Base-by-base conservation (phyloP, 78 protist genomes). In the Isochrysis galbana region DNA sequence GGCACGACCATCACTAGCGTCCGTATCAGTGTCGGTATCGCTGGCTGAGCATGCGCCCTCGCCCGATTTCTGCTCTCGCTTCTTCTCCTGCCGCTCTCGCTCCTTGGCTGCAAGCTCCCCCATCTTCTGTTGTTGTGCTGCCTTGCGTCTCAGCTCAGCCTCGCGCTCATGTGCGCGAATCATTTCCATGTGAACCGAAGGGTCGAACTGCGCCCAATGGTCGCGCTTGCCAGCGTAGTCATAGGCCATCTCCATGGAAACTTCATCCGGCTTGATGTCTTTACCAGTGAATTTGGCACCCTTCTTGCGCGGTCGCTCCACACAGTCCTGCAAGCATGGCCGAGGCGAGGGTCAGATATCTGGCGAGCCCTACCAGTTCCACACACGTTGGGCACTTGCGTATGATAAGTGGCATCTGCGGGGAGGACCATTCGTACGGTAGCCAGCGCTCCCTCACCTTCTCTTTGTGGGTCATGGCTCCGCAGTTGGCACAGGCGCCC, bases 401-500 rank as follows among this genome's bases (percentile, higher is more conserved):
- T n/a, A n/a, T n/a, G n/a, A n/a, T n/a, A n/a, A n/a, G n/a, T n/a
- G n/a, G n/a, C n/a, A n/a, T n/a, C n/a, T n/a, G n/a, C n/a, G n/a
- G n/a, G n/a, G n/a, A n/a, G n/a, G n/a, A n/a, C n/a, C n/a, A n/a
- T n/a, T n/a, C n/a, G n/a, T n/a, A n/a, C n/a, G n/a, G n/a, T n/a
- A n/a, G n/a, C n/a, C n/a, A n/a, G n/a, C n/a, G n/a, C n/a, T n/a
- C n/a, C n/a, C n/a, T n/a, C 44, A 61, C 97, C 92, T 94, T 97
- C 0, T 94, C 74, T 36, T 46, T 87, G 95, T 99, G 99, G 11
- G 98, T 96, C 97, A 96, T 96, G 34, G 99, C 96, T 11, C 99
- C 99, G 80, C 99, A 99, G 94, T 99, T 99, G 22, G 90, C 93
- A 44, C 99, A 99, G 1, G 99, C 99, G n/a, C 99, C 99, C 84